Base-by-base conservation (phyloP, 1,139 yeast genomes). In the Saccharomyces hybrid region DNA sequence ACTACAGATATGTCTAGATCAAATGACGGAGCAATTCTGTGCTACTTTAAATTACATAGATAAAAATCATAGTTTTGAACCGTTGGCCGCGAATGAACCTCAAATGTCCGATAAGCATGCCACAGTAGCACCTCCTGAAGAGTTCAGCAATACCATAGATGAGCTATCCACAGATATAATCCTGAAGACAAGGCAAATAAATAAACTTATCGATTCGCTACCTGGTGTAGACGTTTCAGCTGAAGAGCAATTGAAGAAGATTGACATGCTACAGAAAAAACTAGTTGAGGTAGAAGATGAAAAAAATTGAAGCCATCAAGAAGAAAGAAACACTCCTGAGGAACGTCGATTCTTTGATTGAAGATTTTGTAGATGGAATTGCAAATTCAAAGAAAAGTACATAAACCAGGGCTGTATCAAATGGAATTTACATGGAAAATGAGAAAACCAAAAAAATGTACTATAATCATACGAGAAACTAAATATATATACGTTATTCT, bases 221-320 rank as follows among this genome's bases (percentile, higher is more conserved):
- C 99, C 99, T 0, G 99, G 98, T 2, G 88, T 90, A 2, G 97
- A 95, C 12, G 90, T 87, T 0, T 82, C 91, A 2, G 88, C 88
- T 31, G 80, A 78, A 48, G 84, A 81, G 53, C 99, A 93, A 70
- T 68, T 90, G 67, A 73, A 73, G 41, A 77, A 79, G 59, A 87
- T 93, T 19, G 78, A 78, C 51, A 75, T 75, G n/a, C 73, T 93
- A 52, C 86, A 89, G 56, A 68, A 69, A 47, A 88, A 88, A 61
- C 73, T 93, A 55, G 77, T 78, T 26, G 73, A 74, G 4, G 83
- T 85, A 1, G 95, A 91, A 63, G 67, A 72, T 26, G 80, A 81
- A 54, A 78, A 78, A 90, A 58, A 72, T 78, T 24, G 71, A 72
- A 44, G 86, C 86, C 47, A 78, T 88, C 27, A 66, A 76, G 60